Conservation (phyloP, 768 basidiomycete species). For the Cystobasidium ongulense region DNA sequence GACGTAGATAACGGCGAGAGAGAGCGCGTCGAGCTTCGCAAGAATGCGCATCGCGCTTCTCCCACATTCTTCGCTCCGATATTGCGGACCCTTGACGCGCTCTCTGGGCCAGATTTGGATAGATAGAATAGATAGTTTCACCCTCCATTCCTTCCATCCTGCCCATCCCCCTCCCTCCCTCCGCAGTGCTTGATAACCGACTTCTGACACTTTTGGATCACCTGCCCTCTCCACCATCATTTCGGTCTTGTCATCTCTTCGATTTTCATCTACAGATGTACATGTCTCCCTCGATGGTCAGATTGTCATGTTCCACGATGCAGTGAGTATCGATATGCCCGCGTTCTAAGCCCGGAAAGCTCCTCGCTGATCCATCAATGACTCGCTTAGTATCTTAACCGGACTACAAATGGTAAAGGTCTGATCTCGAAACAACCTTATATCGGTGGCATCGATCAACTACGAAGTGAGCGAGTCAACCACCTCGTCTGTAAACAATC, state of each 20-base stretch:
- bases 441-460: conserved; percentile 65
- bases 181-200: too few species aligned
- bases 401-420: conserved; percentile 71
- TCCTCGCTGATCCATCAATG: too few species aligned
- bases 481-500: not conserved
- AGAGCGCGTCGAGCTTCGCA: too few species aligned
- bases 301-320: conserved; percentile 94
- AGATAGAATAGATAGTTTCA: too few species aligned
- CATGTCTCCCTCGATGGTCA: conserved; percentile 81
- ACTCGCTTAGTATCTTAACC: conserved; percentile 56
- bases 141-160: too few species aligned
- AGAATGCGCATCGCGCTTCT: too few species aligned
- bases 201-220: not conserved
- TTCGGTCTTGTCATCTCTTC: not conserved
- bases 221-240: not conserved
- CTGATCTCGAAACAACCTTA: conserved; percentile 63
- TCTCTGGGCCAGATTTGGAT: too few species aligned
- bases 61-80: too few species aligned
- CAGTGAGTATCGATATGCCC: conserved; percentile 52
- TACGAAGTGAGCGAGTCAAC: conserved; percentile 52
- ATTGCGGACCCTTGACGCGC: too few species aligned
- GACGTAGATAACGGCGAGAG: too few species aligned
- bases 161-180: too few species aligned
- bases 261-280: conserved; percentile 60
- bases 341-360: too few species aligned